phyloP scores from a whole-genome alignment of 75 land plant species.

The Sequoiadendron giganteum region DNA sequence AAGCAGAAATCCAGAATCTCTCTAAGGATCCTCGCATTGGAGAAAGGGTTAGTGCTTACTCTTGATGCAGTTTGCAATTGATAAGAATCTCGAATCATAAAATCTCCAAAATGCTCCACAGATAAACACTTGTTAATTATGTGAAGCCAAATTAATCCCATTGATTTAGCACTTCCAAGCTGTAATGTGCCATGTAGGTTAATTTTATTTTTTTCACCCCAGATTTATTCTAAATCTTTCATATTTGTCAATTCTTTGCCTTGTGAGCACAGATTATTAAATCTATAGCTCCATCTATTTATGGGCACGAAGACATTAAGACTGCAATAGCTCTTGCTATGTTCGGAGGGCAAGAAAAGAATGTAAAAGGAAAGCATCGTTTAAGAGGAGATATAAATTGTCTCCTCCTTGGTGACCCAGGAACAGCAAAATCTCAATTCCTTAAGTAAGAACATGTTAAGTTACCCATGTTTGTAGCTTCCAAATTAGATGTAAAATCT shows the following conservation, averaged over 20 bases:
- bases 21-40: conserved; percentile 96
- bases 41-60: conserved; percentile 64
- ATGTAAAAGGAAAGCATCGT: conserved; percentile 94
- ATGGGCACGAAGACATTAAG: conserved; percentile 98
- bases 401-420: conserved; percentile 96
- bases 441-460: conserved; percentile 67
- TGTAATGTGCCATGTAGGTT: too few relatives aligned
- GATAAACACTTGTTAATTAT: background rate
- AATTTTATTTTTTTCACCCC: background rate
- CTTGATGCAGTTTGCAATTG: background rate
- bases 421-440: conserved; percentile 98
- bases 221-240: background rate
- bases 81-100: background rate
- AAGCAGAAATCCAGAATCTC: conserved; percentile 90
- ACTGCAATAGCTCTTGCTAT: conserved; percentile 95
- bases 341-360: conserved; percentile 99
- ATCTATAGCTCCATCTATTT: conserved; percentile 98
- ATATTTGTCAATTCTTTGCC: background rate
- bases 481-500: background rate
- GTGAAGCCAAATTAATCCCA: background rate
- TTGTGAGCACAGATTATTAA: conserved; percentile 64
- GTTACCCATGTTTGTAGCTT: background rate
- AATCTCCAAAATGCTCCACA: background rate
- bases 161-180: background rate
- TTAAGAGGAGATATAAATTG: conserved; percentile 96